phyloP scores from a whole-genome alignment of 306 rosid genomes.

The Cucurbita pepo region DNA sequence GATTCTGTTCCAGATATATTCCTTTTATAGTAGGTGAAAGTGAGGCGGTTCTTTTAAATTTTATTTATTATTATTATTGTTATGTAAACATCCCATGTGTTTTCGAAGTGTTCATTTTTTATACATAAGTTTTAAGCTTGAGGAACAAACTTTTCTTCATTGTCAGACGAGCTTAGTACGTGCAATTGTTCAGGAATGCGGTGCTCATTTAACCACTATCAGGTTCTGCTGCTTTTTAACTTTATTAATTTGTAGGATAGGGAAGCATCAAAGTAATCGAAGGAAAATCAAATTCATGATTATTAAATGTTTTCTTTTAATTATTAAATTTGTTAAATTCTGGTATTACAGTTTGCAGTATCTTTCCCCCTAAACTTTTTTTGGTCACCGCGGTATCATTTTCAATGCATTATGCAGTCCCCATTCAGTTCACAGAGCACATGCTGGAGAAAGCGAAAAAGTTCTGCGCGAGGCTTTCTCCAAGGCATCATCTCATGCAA shows the following conservation, averaged over 20 bases:
- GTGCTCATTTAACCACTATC: constrained; percentile 53
- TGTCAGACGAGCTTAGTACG: constrained; percentile 82
- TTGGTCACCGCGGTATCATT: constrained; percentile 4
- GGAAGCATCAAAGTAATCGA: background rate
- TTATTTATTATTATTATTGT: background rate
- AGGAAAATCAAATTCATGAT: background rate
- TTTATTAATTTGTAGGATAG: background rate
- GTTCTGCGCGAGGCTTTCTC: constrained; percentile 65
- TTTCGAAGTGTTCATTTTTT: background rate
- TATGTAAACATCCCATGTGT: background rate
- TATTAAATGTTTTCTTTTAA: background rate
- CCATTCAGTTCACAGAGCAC: constrained; percentile 51
- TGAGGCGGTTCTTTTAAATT: background rate
- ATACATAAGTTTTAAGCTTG: background rate
- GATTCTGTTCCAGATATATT: background rate
- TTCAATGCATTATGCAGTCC: constrained; percentile 41
- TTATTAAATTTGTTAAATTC: background rate
- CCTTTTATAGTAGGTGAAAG: background rate
- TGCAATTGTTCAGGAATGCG: constrained; percentile 69
- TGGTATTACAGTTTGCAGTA: background rate
- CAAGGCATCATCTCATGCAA: constrained; percentile 46
- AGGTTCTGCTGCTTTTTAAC: constrained; percentile 24
- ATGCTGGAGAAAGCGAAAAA: constrained; percentile 76
- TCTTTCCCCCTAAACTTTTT: background rate
- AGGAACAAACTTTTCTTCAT: constrained; percentile 1